phyloP scores from a whole-genome alignment of 441 rosid genomes.

The Aleurites moluccanus region DNA sequence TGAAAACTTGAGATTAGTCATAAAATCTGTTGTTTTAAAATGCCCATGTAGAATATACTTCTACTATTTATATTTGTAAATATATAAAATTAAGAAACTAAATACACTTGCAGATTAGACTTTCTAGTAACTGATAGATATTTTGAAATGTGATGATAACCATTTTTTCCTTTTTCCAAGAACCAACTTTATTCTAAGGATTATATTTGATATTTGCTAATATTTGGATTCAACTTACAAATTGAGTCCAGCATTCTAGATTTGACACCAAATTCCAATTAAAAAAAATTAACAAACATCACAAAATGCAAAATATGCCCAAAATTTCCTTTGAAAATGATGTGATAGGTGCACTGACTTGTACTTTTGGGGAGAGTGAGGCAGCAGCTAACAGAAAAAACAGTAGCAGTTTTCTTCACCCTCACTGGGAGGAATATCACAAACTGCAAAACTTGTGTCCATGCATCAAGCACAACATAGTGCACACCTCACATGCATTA shows the following conservation, averaged over 20 bases:
- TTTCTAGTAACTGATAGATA: neutral
- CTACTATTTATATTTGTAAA: neutral
- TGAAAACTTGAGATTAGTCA: neutral
- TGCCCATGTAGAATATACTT: neutral
- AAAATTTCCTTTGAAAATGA: neutral
- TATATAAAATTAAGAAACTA: neutral
- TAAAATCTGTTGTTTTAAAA: neutral
- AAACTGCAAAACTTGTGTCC: neutral
- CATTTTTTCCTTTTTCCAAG: neutral
- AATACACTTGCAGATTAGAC: neutral
- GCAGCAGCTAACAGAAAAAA: too few species aligned
- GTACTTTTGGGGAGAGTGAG: neutral
- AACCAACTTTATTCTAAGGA: neutral
- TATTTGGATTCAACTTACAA: neutral
- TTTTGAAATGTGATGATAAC: neutral
- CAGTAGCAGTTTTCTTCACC: neutral
- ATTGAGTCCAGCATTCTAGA: too few species aligned
- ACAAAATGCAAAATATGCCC: neutral
- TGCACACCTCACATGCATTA: neutral
- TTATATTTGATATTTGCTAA: neutral
- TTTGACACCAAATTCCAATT: neutral
- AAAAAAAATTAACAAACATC: neutral
- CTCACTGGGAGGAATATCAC: neutral
- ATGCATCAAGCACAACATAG: neutral
- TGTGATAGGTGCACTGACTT: neutral